Base-by-base conservation (phyloP, 495 filamentous ascomycete genomes). In the Podospora fimiseda region DNA sequence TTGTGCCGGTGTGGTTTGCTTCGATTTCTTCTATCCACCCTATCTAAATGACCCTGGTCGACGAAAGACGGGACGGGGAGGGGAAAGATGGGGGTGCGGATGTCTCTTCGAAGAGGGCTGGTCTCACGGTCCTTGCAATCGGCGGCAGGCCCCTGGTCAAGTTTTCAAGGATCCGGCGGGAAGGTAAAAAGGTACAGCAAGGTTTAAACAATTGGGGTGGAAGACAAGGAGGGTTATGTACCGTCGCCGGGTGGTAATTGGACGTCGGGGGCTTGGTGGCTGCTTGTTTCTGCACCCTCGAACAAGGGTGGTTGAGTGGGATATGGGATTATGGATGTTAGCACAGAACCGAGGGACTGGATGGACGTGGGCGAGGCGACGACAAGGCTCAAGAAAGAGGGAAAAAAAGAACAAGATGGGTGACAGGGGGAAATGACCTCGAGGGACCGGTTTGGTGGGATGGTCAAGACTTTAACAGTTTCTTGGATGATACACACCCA, bases 331-430 rank as follows among this genome's bases (percentile, higher is more conserved):
- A 48, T n/a, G 58, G 58, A 61, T 55, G 19, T 63, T 56, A 51
- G 49, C 23, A 43, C 56, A 46, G 63, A 66, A 61, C 63, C 63
- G 55, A 58, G 52, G 56, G 51, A 44, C 51, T 49, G 57, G 61
- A 54, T 57, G 53, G 55, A 59, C 40, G 50, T 64, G 61, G 56
- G 22, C 58, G 60, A 61, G 61, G 57, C 47, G 27, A 48, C 41
- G 47, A 54, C 46, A 30, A 30, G 48, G 18, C 39, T 20, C 39
- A n/a, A n/a, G 48, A 38, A 4, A 18, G 15, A n/a, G 41, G 43
- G 36, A 37, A 52, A 33, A 18, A 52, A 36, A 45, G 38, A 46
- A 48, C 36, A 51, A 15, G n/a, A 49, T 15, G 14, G 9, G 47
- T 2, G 41, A 42, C 20, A 23, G 16, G 23, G 15, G 30, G 39